Percentiles rank a stretch among this genome's conserved stretches.
These are phyloP conservation scores for Acacia melanoxylon DNA, from an alignment of 306 rosid species.

Conservation along the genomic window DNA sequence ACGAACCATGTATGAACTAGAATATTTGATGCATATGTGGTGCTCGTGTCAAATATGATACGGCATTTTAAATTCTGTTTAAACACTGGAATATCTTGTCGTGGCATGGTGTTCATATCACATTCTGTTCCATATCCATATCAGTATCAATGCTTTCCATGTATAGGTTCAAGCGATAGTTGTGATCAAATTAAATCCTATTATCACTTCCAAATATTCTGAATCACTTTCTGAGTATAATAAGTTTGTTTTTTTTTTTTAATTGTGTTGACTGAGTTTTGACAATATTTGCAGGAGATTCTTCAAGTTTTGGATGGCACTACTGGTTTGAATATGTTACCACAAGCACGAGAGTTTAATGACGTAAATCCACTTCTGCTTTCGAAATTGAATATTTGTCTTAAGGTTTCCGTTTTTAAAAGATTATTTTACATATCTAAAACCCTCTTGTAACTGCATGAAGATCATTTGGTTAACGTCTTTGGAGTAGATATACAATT, in stretches of 20 bases:
- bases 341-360: constrained; percentile 94
- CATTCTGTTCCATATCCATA: background rate
- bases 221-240: background rate
- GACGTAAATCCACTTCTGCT: constrained; percentile 59
- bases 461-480: constrained; percentile 4
- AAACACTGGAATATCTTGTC: background rate
- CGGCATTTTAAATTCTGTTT: background rate
- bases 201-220: background rate
- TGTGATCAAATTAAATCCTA: background rate
- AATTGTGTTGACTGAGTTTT: background rate
- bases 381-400: constrained; percentile 19
- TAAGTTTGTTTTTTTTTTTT: background rate
- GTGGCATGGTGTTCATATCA: background rate
- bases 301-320: constrained; percentile 95
- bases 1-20: background rate
- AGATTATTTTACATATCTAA: constrained; percentile 21
- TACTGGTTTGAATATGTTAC: constrained; percentile 97
- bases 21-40: background rate
- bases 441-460: constrained; percentile 4
- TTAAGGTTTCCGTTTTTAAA: constrained; percentile 2
- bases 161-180: background rate
- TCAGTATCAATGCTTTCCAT: background rate
- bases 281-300: constrained; percentile 68
- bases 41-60: background rate
- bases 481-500: constrained; percentile 5